Evolutionary conservation across 2,329 filamentous ascomycete species (phyloP).

Genomic region (Alternaria burnsii): DNA sequence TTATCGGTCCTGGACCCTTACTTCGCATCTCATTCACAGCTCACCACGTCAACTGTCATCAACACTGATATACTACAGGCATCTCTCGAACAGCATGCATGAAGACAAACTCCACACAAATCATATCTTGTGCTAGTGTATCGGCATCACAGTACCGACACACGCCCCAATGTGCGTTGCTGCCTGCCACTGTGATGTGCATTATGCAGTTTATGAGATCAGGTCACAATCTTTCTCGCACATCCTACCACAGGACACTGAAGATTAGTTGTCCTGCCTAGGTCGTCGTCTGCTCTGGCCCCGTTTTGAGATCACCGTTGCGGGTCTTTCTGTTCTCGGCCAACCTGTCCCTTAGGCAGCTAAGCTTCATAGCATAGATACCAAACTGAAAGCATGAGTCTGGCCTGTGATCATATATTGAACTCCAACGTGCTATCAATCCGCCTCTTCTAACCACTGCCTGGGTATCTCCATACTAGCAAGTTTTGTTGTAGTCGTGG

Average conservation of each 20-base stretch:
- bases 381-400: not conserved
- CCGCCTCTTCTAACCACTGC: not conserved
- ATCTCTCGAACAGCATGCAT: too few relatives aligned
- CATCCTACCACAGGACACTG: too few relatives aligned
- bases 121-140: too few relatives aligned
- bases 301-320: not conserved
- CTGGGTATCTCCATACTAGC: not conserved
- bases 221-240: rapidly evolving
- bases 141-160: too few relatives aligned
- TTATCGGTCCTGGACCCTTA: too few relatives aligned
- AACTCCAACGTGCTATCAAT: not conserved
- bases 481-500: not conserved
- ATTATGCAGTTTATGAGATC: too few relatives aligned
- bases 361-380: not conserved
- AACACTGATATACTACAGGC: too few relatives aligned
- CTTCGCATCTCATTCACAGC: too few relatives aligned
- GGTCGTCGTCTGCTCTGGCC: not conserved
- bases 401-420: not conserved
- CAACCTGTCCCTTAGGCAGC: not conserved
- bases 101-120: too few relatives aligned
- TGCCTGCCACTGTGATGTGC: too few relatives aligned
- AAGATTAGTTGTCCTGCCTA: too few relatives aligned
- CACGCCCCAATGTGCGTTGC: rapidly evolving
- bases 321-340: not conserved
- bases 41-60: too few relatives aligned